Conservation (phyloP, 352 stramenopile species). For the Elongisporangium senticosum region DNA sequence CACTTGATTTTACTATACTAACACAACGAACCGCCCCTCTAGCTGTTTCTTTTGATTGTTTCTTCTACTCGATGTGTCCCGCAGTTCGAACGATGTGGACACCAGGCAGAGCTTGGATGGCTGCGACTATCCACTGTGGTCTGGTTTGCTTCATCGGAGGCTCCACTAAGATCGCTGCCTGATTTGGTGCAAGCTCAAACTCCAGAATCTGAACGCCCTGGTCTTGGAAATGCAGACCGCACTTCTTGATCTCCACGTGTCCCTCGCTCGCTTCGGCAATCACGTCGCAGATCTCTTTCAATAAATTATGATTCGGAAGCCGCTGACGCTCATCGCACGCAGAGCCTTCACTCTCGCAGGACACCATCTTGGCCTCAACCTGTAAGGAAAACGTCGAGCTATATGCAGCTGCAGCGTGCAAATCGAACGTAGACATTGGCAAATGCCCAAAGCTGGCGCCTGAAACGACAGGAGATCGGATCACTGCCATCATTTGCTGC, state of each 20-base stretch:
- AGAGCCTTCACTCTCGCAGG: conserved; percentile 23
- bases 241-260: conserved; percentile 79
- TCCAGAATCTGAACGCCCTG: conserved; percentile 70
- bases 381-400: conserved; percentile 52
- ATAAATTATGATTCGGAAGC: conserved; percentile 81
- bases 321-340: conserved; percentile 34
- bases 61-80: conserved; percentile 2
- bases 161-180: conserved; percentile 16
- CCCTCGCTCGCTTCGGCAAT: conserved; percentile 52
- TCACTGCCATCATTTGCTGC: conserved; percentile 47
- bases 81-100: conserved; percentile 29
- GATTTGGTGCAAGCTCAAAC: conserved; percentile 55
- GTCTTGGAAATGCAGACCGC: conserved; percentile 65
- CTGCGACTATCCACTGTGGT: conserved; percentile 26
- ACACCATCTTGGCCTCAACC: conserved; percentile 52
- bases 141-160: conserved; percentile 13
- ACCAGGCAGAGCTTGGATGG: conserved; percentile 35
- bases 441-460: conserved; percentile 7
- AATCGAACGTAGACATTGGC: conserved; percentile 14
- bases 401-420: no score
- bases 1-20: conserved; percentile 4
- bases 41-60: conserved; percentile 1
- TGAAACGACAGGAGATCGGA: conserved; percentile 27
- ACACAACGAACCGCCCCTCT: not conserved
- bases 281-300: conserved; percentile 80